Evolutionary conservation across 345 rosid species (phyloP), one percentile per base, ranked within the genome.

Genomic region (Conringia planisiliqua): DNA sequence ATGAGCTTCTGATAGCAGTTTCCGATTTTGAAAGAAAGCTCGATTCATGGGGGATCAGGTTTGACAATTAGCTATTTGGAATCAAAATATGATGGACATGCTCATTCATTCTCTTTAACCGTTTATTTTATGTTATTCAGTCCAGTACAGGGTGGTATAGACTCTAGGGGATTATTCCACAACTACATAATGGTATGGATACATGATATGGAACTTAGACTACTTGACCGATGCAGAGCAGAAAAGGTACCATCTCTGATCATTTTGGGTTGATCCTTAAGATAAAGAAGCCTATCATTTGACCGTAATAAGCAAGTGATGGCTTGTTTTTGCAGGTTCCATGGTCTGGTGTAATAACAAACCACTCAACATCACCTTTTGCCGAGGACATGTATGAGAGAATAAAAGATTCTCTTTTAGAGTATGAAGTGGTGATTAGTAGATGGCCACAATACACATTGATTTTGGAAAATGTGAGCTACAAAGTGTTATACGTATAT

Each of bases 331-430:
- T 70, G 70, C 85, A 89, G 97, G 89, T 91, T 40, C 90, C 92
- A 11, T 91, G 95, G 91, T 86, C 92, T 38, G 97, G 98, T 72
- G 90, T 88, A 52, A 71, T 84, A 66, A 86, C 97, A 77, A 94
- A 87, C 73, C 87, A 94, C 80, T 86, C 91, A 68, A 91, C 97
- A 43, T 91, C 97, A 75, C 97, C 97, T 16, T 95, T 95, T 76
- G 96, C 96, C 26, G 97, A 95, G 81, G 96, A 90, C 76, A 90
- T 91, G 90, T 91, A 91, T 66, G 96, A 85, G 75, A 90, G 90
- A 76, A 82, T 91, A 66, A 88, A 77, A 78, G 88, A 86, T 55
- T 85, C 86, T 35, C 92, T 93, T 55, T 46, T 77, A 50, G 96
- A 87, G 66, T 95, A 90, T 73, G 97, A 89, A 83, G 96, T 90